Evolutionary conservation across 495 filamentous ascomycete species (phyloP), one percentile per base, ranked within the genome.

Genomic region (Entonaema liquescens): DNA sequence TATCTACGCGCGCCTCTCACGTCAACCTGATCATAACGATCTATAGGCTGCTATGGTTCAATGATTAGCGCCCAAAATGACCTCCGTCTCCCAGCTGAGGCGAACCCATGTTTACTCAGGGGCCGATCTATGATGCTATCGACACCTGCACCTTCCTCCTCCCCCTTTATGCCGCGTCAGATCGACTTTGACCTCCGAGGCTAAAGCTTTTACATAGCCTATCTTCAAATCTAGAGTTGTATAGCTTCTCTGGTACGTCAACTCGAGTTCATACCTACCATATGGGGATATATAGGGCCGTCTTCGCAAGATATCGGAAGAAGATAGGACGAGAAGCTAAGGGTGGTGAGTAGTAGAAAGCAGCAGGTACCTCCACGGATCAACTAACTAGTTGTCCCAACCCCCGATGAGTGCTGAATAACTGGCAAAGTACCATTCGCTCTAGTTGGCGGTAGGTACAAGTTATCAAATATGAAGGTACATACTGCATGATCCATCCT

Each of bases 41-140:
- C 65, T 65, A 65, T 23, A 60, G 49, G 49, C 21, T 40, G 25
- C 31, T 19, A 65, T 68, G 49, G 65, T 65, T 56, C 63, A 63
- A 67, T 55, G 0, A 38, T 29, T 63, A 28, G 50, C n/a, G 33
- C 33, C 54, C 13, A 44, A 61, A 19, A 29, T 54, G 2, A 17
- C 21, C 31, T 44, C 13, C n/a, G 25, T 36, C 25, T 29, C 38
- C 28, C 49, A 47, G 5, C 9, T 19, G 2, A 61, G 42, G 25
- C 25, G 25, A 65, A 3, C 50, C 42, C 54, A 42, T 35, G 17
- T 7, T 35, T 47, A 2, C 35, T 56, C 53, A 59, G 62, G 62
- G 68, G 50, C 13, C 44, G 35, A 25, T 49, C 38, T 55, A 66
- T 62, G 60, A 33, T 54, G 58, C 54, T 31, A 26, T 57, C 49